Base-by-base conservation (phyloP, 2,329 filamentous ascomycete genomes). In the Arachnomyces sp. region DNA sequence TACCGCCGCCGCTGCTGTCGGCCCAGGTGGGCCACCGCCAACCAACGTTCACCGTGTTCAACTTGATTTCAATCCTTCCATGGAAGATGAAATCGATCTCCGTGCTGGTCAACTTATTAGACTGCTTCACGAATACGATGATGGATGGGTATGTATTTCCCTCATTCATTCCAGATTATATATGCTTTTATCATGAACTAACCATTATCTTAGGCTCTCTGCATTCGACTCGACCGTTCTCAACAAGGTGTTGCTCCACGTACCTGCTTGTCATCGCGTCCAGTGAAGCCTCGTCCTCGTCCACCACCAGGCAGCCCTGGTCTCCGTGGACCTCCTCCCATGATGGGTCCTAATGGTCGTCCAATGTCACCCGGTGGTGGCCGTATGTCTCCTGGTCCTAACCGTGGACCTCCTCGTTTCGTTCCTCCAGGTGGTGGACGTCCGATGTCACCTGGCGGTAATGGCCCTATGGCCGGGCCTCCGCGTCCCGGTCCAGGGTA, bases 71-170 rank as follows among this genome's bases (percentile, higher is more conserved):
- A 84, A 80, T 61, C 89, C 92, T 17, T 90, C 85, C 3, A 82
- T 96, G 74, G 84, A 87, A 4, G 92, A 98, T 57, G 92, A 98
- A 65, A 72, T 98, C 56, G 84, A 80, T 47, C 74, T 98, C 33
- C 76, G 72, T 47, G 78, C 82, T 43, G 92, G 92, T 38, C 82
- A 93, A 47, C 73, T 98, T 36, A 86, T 96, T 37, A 78, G 90
- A 48, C 71, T 98, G 48, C 72, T 96, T 38, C 90, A 96, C 57
- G 89, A 95, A 65, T 98, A 96, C 55, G 92, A 98, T 59, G 92
- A 98, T 66, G 92, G 92, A 55, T 98, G 92, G 92, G 86, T 90
- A 76, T 75, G 84, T 74, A 25, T 12, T 41, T 36, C 28, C 13
- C 31, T 18, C 32, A 29, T 11, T 2, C 14, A n/a, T 7, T 29